Base-by-base conservation (phyloP, 1,139 yeast species). In the Pichia kudriavzevii region DNA sequence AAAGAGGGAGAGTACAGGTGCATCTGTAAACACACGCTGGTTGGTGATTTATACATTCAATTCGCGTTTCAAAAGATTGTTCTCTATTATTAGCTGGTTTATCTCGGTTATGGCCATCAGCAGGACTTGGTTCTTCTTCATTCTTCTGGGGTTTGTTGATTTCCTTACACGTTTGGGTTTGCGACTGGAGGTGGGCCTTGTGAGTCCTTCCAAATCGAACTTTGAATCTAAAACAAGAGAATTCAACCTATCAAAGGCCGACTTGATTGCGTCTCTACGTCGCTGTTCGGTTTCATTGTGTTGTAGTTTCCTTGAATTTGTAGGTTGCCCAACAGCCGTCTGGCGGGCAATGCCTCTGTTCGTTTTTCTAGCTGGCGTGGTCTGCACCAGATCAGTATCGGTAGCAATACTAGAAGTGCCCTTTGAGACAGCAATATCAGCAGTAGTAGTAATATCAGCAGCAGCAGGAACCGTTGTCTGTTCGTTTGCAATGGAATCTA, bases 251-350 rank as follows among this genome's bases (percentile, higher is more conserved):
- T 75, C 78, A 51, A 75, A 75, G 1, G 82, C 76, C 23, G 63
- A 60, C 55, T 81, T 82, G 53, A 88, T 83, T 47, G 71, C 58
- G 43, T 75, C 78, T 30, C 95, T 66, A 38, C 95, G 68, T 49
- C 74, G 72, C 57, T 83, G 85, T 55, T 84, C 95, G 35, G 83
- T 75, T 32, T 73, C 66, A 7, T 82, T 75, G 55, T 84, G 95
- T 50, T 80, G 79, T 36, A 67, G 55, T 37, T 91, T 66, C 50
- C 79, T 80, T 52, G 82, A 85, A 47, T 78, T 22, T 28, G 20
- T 25, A 19, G 31, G 19, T 21, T n/a, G n/a, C n/a, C n/a, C n/a
- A n/a, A n/a, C n/a, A n/a, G n/a, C n/a, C n/a, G n/a, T n/a, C n/a
- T n/a, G n/a, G n/a, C n/a, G n/a, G n/a, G n/a, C n/a, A 7, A 9